These are phyloP conservation scores for Xylariomycetidae sp. DNA, from an alignment of 2,329 filamentous ascomycete genomes.

Conservation along the genomic window DNA sequence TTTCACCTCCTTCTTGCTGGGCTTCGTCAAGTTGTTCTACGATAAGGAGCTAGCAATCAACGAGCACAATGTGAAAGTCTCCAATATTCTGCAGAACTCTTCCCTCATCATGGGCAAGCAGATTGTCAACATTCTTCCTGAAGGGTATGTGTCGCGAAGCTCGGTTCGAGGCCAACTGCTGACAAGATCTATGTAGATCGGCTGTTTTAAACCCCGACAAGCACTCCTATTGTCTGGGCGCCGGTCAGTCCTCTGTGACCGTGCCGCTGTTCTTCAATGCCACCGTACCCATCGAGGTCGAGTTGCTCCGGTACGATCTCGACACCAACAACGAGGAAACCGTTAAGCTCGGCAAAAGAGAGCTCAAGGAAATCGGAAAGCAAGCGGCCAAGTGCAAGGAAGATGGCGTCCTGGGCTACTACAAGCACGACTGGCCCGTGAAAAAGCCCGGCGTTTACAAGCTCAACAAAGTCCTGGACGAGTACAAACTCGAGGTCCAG, in stretches of 20 bases:
- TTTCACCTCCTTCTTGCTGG: constrained; percentile 68
- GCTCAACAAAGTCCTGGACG: constrained; percentile 78
- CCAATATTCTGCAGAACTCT: constrained; percentile 80
- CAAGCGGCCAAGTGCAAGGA: constrained; percentile 59
- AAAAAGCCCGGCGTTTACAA: constrained; percentile 87
- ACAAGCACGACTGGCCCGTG: constrained; percentile 65
- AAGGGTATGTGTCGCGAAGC: constrained; percentile 53
- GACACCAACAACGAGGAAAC: constrained; percentile 75
- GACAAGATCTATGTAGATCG: constrained; percentile 46
- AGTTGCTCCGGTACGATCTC: constrained; percentile 81
- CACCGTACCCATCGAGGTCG: constrained; percentile 80
- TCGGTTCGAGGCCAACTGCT: constrained; percentile 13
- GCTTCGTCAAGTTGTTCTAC: constrained; percentile 74
- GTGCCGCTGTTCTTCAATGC: constrained; percentile 92
- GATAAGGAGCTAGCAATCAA: constrained; percentile 89
- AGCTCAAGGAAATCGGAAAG: constrained; percentile 69
- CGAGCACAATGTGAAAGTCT: constrained; percentile 86
- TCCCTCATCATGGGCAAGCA: constrained; percentile 94
- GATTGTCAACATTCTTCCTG: constrained; percentile 94
- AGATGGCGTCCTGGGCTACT: constrained; percentile 53
- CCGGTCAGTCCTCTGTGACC: constrained; percentile 51
- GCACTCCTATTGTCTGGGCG: constrained; percentile 74
- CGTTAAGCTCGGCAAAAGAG: constrained; percentile 66
- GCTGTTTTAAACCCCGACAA: constrained; percentile 80
- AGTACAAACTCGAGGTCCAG: constrained; percentile 90